phyloP scores from a whole-genome alignment of 176 grass and related monocot species.

The Otatea glauca region DNA sequence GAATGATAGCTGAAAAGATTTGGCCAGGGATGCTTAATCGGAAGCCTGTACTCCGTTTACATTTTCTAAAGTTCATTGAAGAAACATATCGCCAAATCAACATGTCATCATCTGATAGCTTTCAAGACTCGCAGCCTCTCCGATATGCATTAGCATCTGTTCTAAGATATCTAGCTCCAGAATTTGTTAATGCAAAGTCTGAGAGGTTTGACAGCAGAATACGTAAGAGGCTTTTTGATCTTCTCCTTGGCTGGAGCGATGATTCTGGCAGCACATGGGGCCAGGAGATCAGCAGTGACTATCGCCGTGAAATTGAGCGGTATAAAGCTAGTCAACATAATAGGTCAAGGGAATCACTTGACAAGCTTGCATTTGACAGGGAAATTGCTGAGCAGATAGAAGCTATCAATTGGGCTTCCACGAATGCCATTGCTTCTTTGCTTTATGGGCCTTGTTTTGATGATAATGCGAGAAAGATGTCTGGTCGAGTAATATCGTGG shows the following conservation, averaged over 20 bases:
- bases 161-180: conserved; percentile 87
- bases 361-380: conserved; percentile 93
- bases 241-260: conserved; percentile 91
- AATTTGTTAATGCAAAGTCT: conserved; percentile 86
- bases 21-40: conserved; percentile 90
- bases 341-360: conserved; percentile 92
- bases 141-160: conserved; percentile 90
- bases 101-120: conserved; percentile 59
- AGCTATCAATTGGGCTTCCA: conserved; percentile 90
- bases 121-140: conserved; percentile 88
- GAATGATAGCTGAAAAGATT: conserved; percentile 95
- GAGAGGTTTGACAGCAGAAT: conserved; percentile 84
- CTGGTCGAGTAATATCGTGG: conserved; percentile 78
- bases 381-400: conserved; percentile 90
- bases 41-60: conserved; percentile 77
- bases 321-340: conserved; percentile 86
- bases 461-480: conserved; percentile 97
- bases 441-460: conserved; percentile 97
- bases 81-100: conserved; percentile 81
- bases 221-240: conserved; percentile 87
- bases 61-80: conserved; percentile 88
- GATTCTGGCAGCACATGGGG: conserved; percentile 78
- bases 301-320: conserved; percentile 89
- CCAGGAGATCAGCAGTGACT: conserved; percentile 67
- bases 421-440: conserved; percentile 94